A percentile compares a stretch with the other conserved stretches of the same genome.
Conservation (phyloP, 768 basidiomycete genomes). For the Mycena crocata region DNA sequence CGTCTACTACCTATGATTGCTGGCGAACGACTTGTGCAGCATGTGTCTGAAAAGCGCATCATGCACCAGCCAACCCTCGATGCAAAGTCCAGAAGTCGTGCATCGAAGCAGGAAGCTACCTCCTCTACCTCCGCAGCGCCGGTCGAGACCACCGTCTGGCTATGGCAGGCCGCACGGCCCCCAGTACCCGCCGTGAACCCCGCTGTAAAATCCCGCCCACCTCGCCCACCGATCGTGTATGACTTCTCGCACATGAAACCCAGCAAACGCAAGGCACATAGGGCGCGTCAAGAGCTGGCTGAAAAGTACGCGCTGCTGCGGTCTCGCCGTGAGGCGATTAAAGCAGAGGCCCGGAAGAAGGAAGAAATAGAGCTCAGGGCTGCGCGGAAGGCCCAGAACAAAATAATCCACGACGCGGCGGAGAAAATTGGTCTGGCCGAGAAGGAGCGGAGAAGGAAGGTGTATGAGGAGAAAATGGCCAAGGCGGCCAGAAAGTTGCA, state of each 20-base stretch:
- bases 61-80: neutral
- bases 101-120: neutral
- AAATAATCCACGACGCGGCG: constrained; percentile 16
- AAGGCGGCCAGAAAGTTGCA: constrained; percentile 3
- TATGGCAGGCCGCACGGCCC: constrained; percentile 21
- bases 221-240: constrained; percentile 13
- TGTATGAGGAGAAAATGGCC: constrained; percentile 21
- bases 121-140: neutral
- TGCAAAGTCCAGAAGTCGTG: neutral
- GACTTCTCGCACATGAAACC: constrained; percentile 36
- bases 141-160: constrained; percentile 10
- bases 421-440: constrained; percentile 6
- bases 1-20: constrained; percentile 23
- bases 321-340: neutral
- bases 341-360: constrained; percentile 3
- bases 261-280: constrained; percentile 28
- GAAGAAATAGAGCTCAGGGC: neutral
- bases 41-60: constrained; percentile 26
- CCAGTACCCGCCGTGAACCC: too few relatives aligned
- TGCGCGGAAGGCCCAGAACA: neutral
- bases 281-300: constrained; percentile 17
- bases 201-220: neutral
- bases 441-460: constrained; percentile 14
- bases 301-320: constrained; percentile 14
- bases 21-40: constrained; percentile 18